A percentile compares a stretch with the other conserved stretches of the same genome.
phyloP scores from a whole-genome alignment of 2,329 filamentous ascomycete species.

The Trichoderma sp. region DNA sequence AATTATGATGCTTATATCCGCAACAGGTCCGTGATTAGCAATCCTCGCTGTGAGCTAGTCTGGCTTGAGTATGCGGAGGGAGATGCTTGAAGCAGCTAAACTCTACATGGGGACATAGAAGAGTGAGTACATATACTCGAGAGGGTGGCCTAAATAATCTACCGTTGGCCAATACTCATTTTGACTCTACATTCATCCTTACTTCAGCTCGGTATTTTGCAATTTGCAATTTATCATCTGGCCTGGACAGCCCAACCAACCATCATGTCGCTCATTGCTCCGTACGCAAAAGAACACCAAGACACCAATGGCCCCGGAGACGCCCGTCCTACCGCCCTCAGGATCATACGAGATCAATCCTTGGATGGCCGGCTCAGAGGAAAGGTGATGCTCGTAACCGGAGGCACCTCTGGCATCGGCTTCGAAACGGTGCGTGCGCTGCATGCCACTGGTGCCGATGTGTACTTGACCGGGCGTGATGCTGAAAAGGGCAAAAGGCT shows the following conservation, averaged over 20 bases:
- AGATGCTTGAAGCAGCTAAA: background rate
- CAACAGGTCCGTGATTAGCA: background rate
- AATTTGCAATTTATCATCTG: too few relatives aligned
- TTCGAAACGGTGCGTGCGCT: conserved; percentile 48
- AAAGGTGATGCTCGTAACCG: conserved; percentile 47
- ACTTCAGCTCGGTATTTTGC: accelerated
- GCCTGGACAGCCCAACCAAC: background rate
- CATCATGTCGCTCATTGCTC: conserved; percentile 4
- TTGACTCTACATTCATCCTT: background rate
- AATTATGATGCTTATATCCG: background rate
- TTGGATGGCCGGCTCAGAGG: conserved; percentile 35
- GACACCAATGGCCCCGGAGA: conserved; percentile 33
- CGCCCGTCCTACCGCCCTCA: conserved; percentile 40
- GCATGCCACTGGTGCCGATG: conserved; percentile 44
- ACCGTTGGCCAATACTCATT: background rate
- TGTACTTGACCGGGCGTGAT: conserved; percentile 48
- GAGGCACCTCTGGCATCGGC: conserved; percentile 47
- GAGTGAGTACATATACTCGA: background rate
- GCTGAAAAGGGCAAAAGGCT: conserved; percentile 31
- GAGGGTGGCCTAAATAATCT: background rate
- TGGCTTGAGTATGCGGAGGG: background rate
- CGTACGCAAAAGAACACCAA: conserved; percentile 6
- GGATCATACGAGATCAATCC: conserved; percentile 39
- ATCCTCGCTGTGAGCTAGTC: background rate
- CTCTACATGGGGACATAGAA: background rate